Evolutionary conservation across 169 alveolate genomes (phyloP).

Genomic region (Cyclospora cayetanensis): DNA sequence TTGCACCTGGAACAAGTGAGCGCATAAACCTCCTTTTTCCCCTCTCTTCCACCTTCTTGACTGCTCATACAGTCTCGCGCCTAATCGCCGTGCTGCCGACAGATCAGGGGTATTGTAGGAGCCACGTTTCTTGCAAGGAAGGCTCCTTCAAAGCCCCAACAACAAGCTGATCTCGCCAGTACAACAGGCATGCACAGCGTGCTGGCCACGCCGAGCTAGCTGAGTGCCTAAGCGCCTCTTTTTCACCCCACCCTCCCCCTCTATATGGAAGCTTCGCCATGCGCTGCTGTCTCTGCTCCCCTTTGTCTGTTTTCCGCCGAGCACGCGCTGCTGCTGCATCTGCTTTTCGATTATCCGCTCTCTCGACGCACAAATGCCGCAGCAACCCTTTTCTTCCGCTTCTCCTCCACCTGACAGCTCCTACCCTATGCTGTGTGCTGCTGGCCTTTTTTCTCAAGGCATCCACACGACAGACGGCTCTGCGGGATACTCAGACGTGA

Average conservation of each 20-base stretch:
- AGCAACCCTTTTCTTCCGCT: not conserved
- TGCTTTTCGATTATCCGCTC: not conserved
- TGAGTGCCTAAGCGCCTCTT: too few relatives aligned
- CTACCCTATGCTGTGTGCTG: not conserved
- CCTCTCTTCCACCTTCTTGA: not conserved
- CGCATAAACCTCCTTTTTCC: not conserved
- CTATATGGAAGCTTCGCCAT: not conserved
- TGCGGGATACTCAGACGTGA: slow-evolving; percentile 69
- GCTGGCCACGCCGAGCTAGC: too few relatives aligned
- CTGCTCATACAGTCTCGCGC: too few relatives aligned
- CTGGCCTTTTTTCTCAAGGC: not conserved
- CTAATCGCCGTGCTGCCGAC: too few relatives aligned
- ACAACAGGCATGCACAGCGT: too few relatives aligned
- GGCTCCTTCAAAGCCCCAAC: too few relatives aligned
- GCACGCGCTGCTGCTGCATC: not conserved
- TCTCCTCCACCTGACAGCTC: not conserved
- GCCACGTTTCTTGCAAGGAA: too few relatives aligned
- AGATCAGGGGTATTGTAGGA: too few relatives aligned
- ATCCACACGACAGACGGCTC: slow-evolving; percentile 52
- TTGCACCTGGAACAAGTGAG: slow-evolving; percentile 73
- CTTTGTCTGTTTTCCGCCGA: not conserved
- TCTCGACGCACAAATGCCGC: not conserved
- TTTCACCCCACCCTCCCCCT: too few relatives aligned
- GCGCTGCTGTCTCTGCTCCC: not conserved
- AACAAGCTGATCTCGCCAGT: too few relatives aligned